Conservation (phyloP, 2,329 filamentous ascomycete species). For the Trichoderma sp. region DNA sequence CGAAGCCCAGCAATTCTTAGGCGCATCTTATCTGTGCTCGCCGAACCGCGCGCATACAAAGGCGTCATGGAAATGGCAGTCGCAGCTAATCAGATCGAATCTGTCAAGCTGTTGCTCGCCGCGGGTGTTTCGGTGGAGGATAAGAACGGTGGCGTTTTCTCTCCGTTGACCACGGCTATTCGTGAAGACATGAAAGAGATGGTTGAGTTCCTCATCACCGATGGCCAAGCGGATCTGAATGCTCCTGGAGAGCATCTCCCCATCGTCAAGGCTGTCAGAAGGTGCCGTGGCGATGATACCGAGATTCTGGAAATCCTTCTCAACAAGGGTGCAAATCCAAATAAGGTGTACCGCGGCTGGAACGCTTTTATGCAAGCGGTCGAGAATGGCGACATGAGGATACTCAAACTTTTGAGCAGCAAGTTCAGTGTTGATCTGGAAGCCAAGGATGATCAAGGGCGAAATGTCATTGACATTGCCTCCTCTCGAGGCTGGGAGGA, state of each 20-base stretch:
- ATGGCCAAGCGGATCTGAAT: conserved; percentile 62
- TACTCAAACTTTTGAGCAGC: conserved; percentile 51
- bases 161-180: conserved; percentile 63
- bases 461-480: conserved; percentile 56
- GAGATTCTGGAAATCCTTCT: conserved; percentile 62
- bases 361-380: conserved; percentile 63
- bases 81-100: conserved; percentile 62
- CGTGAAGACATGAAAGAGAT: conserved; percentile 61
- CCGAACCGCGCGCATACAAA: conserved; percentile 60
- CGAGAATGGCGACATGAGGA: conserved; percentile 57
- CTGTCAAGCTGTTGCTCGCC: conserved; percentile 60
- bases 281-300: conserved; percentile 53
- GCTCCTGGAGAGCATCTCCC: conserved; percentile 67
- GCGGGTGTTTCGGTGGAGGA: conserved; percentile 54
- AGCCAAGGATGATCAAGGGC: conserved; percentile 51
- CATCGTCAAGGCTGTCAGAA: conserved; percentile 65
- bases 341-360: conserved; percentile 64
- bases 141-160: conserved; percentile 66
- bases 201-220: conserved; percentile 57
- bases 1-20: conserved; percentile 57
- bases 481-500: conserved; percentile 57
- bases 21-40: conserved; percentile 54
- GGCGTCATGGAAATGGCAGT: conserved; percentile 67
- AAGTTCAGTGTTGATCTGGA: conserved; percentile 50
- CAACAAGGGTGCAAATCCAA: conserved; percentile 62